Evolutionary conservation across 192 early-diverging fungal genomes (phyloP).

Genomic region (Entophlyctis helioformis): DNA sequence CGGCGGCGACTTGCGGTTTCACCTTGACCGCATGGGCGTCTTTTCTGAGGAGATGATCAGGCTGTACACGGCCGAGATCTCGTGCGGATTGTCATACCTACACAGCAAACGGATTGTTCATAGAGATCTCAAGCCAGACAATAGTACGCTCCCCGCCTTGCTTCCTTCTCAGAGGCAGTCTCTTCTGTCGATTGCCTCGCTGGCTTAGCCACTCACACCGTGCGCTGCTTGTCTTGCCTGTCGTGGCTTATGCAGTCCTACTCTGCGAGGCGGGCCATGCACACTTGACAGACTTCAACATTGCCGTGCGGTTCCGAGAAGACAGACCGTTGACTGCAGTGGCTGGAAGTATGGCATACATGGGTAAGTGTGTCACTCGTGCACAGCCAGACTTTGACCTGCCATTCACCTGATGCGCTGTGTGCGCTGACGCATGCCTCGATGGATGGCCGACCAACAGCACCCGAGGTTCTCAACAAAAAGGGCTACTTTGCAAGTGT

Average conservation of each 20-base stretch:
- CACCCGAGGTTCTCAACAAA: slow-evolving; percentile 30
- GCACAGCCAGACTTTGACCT: too few relatives aligned
- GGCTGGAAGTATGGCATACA: slow-evolving; percentile 85
- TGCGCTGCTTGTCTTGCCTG: slow-evolving; percentile 71
- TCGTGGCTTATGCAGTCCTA: slow-evolving; percentile 28
- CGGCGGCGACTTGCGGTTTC: slow-evolving; percentile 88
- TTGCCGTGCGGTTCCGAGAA: slow-evolving; percentile 64
- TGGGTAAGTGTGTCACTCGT: slow-evolving; percentile 44
- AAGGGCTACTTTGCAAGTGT: slow-evolving; percentile 37
- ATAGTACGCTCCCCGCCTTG: slow-evolving; percentile 24
- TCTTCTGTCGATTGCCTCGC: background rate
- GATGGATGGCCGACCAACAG: slow-evolving; percentile 5
- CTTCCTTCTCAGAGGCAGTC: background rate
- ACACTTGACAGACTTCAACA: slow-evolving; percentile 92
- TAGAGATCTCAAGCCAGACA: slow-evolving; percentile 91
- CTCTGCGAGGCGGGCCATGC: slow-evolving; percentile 73
- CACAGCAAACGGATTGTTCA: slow-evolving; percentile 78
- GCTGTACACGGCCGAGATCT: slow-evolving; percentile 84
- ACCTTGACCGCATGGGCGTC: slow-evolving; percentile 60
- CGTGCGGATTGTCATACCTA: slow-evolving; percentile 69
- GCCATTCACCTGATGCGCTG: too few relatives aligned
- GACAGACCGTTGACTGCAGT: slow-evolving; percentile 63
- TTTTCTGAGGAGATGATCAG: slow-evolving; percentile 61
- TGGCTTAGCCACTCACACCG: slow-evolving; percentile 37
- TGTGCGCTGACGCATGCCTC: too few relatives aligned